phyloP scores from a whole-genome alignment of 2,329 filamentous ascomycete genomes.

The Epichloe scottii region DNA sequence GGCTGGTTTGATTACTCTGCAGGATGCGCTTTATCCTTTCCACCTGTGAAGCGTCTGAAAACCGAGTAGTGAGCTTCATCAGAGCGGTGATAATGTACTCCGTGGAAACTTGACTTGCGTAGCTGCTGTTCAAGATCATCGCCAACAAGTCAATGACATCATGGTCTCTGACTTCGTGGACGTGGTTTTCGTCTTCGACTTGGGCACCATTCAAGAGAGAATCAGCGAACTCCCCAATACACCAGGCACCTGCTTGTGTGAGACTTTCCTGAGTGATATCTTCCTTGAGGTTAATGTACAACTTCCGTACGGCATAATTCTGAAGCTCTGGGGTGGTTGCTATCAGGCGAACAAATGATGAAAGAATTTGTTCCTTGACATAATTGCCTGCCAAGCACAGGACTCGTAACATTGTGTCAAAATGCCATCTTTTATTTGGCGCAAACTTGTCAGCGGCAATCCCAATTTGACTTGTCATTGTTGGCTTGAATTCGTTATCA shows the following conservation, averaged over 20 bases:
- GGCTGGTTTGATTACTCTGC: slow-evolving; percentile 64
- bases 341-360: slow-evolving; percentile 89
- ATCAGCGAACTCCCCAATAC: slow-evolving; percentile 94
- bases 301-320: slow-evolving; percentile 90
- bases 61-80: slow-evolving; percentile 86
- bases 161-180: slow-evolving; percentile 66
- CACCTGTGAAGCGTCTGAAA: slow-evolving; percentile 73
- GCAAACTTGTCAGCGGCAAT: slow-evolving; percentile 93
- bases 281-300: slow-evolving; percentile 82
- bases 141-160: slow-evolving; percentile 90
- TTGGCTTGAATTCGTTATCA: slow-evolving; percentile 96
- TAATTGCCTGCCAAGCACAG: slow-evolving; percentile 90
- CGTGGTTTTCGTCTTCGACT: slow-evolving; percentile 87
- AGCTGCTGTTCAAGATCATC: slow-evolving; percentile 86
- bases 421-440: slow-evolving; percentile 95
- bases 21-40: slow-evolving; percentile 74
- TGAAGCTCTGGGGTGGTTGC: slow-evolving; percentile 90
- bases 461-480: slow-evolving; percentile 96
- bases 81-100: slow-evolving; percentile 94
- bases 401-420: slow-evolving; percentile 93
- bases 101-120: slow-evolving; percentile 78
- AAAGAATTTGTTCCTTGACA: slow-evolving; percentile 94
- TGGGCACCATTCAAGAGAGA: slow-evolving; percentile 77
- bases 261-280: slow-evolving; percentile 96
- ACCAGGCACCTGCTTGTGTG: slow-evolving; percentile 88